phyloP scores from a whole-genome alignment of 352 stramenopile genomes.

The Phytophthora fragariaefolia region DNA sequence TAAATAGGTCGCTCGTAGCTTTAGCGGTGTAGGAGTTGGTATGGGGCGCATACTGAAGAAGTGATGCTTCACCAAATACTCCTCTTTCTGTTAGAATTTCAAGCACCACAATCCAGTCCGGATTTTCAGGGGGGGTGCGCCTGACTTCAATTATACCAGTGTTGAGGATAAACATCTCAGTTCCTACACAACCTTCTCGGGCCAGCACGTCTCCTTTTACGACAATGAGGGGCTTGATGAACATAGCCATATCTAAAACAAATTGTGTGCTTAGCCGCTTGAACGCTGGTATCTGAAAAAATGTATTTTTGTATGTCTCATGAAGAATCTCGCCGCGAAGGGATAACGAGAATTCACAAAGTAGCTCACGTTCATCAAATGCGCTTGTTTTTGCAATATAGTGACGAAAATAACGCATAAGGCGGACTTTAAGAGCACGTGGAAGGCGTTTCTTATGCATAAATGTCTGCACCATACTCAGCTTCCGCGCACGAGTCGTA shows the following conservation, averaged over 20 bases:
- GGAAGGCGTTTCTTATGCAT: slow-evolving; percentile 68
- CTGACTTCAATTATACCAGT: slow-evolving; percentile 76
- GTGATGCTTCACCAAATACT: slow-evolving; percentile 72
- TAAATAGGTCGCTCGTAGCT: slow-evolving; percentile 78
- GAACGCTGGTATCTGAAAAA: slow-evolving; percentile 78
- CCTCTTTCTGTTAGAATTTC: slow-evolving; percentile 74
- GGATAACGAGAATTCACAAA: slow-evolving; percentile 81
- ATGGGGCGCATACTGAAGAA: slow-evolving; percentile 79
- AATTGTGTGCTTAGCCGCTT: slow-evolving; percentile 77
- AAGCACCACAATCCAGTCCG: slow-evolving; percentile 74
- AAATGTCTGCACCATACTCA: slow-evolving; percentile 73
- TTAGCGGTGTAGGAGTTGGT: slow-evolving; percentile 81
- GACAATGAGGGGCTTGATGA: slow-evolving; percentile 82
- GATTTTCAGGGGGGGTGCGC: slow-evolving; percentile 54
- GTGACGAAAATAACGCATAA: slow-evolving; percentile 81
- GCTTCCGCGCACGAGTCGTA: slow-evolving; percentile 55
- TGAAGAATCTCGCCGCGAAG: slow-evolving; percentile 77
- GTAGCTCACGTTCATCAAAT: slow-evolving; percentile 76
- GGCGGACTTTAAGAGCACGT: slow-evolving; percentile 49
- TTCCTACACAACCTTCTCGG: slow-evolving; percentile 67
- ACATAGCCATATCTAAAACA: slow-evolving; percentile 87
- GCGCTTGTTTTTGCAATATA: slow-evolving; percentile 82
- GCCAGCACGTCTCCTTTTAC: slow-evolving; percentile 72
- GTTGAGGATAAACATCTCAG: slow-evolving; percentile 87
- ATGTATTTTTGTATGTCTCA: slow-evolving; percentile 78